Conservation (phyloP, 78 protist species). For the Dictyostelium discoideum region DNA sequence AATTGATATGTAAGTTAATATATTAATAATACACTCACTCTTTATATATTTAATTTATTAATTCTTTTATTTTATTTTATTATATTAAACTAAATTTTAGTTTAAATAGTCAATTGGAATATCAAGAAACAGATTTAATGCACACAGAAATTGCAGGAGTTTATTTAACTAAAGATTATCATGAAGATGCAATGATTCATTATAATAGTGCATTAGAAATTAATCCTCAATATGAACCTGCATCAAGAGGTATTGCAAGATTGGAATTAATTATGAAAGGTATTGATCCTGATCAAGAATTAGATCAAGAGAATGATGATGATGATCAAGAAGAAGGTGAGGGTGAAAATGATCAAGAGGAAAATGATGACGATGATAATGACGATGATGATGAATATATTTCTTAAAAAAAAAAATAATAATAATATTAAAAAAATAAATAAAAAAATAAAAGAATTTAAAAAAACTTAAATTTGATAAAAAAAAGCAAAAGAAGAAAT, state of each 20-base stretch:
- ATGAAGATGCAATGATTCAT: conserved; percentile 61
- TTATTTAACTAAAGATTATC: conserved; percentile 36
- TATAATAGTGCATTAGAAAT: conserved; percentile 55
- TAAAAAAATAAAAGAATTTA: background rate
- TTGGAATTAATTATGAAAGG: conserved; percentile 60
- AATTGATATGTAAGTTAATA: conserved; percentile 11
- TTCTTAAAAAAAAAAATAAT: background rate
- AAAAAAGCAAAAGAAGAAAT: too few relatives aligned
- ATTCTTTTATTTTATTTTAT: background rate
- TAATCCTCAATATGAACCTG: conserved; percentile 64
- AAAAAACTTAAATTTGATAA: too few relatives aligned
- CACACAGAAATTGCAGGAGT: conserved; percentile 66
- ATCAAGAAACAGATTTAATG: conserved; percentile 77
- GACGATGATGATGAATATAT: background rate
- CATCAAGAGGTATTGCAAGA: conserved; percentile 40
- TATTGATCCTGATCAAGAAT: conserved; percentile 55
- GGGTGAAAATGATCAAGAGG: background rate
- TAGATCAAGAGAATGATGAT: conserved; percentile 14
- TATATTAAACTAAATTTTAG: background rate
- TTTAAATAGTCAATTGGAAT: conserved; percentile 52
- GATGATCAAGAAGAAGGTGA: conserved; percentile 29
- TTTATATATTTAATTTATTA: background rate
- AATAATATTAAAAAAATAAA: background rate
- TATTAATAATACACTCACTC: too few relatives aligned
- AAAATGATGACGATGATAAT: background rate